Conservation (phyloP, 768 basidiomycete species). For the Russula sp. region DNA sequence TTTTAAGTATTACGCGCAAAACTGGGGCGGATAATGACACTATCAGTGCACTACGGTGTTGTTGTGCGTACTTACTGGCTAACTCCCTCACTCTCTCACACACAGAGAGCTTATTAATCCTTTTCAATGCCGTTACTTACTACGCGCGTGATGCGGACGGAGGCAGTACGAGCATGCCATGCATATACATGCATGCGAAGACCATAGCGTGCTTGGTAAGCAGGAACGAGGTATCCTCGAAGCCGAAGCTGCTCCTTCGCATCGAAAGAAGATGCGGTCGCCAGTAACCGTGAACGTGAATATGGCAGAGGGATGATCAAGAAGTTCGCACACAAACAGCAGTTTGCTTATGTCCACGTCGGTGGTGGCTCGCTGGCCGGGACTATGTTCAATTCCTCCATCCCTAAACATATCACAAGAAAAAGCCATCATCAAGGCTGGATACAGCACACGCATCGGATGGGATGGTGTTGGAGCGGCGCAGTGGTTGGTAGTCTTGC, state of each 20-base stretch:
- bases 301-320: too few species aligned
- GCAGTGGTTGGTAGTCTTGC: too few species aligned
- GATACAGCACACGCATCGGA: too few species aligned
- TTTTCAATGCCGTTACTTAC: too few species aligned
- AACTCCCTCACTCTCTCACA: slow-evolving; percentile 73
- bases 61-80: slow-evolving; percentile 57
- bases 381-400: slow-evolving; percentile 44
- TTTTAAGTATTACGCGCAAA: too few species aligned
- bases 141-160: slow-evolving; percentile 47
- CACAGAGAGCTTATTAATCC: slow-evolving; percentile 58
- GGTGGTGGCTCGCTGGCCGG: slow-evolving; percentile 44
- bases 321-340: too few species aligned
- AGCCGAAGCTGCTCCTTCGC: slow-evolving; percentile 28
- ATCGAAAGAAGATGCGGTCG: too few species aligned
- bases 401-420: slow-evolving; percentile 61
- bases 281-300: too few species aligned
- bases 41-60: too few species aligned
- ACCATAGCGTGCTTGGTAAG: slow-evolving; percentile 34
- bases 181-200: slow-evolving; percentile 36
- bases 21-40: too few species aligned
- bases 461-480: too few species aligned
- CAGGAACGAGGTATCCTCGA: slow-evolving; percentile 43
- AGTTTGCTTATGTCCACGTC: slow-evolving; percentile 47
- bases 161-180: slow-evolving; percentile 50
- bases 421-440: too few species aligned